Conservation (phyloP, 148 eudicot genomes). For the Oxyria digyna region DNA sequence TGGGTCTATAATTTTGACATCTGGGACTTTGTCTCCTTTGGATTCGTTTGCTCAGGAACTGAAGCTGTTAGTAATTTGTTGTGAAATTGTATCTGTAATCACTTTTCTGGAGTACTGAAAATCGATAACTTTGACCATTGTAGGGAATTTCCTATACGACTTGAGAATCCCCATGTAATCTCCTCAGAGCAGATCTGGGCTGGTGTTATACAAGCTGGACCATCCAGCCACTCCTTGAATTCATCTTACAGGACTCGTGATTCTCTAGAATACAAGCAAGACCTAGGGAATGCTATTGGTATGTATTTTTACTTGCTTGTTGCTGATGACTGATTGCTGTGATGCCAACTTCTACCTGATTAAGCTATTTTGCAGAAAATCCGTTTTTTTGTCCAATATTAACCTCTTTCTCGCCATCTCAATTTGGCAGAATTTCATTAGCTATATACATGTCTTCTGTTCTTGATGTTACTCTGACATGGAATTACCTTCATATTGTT, state of each 20-base stretch:
- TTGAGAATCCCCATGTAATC: constrained; percentile 98
- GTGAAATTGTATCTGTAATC: constrained; percentile 6
- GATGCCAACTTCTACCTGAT: neutral
- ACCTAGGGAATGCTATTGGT: constrained; percentile 97
- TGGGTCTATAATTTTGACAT: constrained; percentile 92
- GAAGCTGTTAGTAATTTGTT: constrained; percentile 56
- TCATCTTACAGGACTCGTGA: constrained; percentile 84
- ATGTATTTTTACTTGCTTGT: constrained; percentile 11
- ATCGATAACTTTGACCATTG: constrained; percentile 7
- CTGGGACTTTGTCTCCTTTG: constrained; percentile 96
- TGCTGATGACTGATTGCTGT: neutral
- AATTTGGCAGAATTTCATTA: neutral
- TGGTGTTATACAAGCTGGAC: constrained; percentile 79
- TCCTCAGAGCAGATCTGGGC: constrained; percentile 87
- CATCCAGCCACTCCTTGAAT: constrained; percentile 81
- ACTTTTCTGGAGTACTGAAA: neutral
- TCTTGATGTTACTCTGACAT: neutral
- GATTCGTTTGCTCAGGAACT: constrained; percentile 95
- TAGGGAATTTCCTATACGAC: constrained; percentile 82
- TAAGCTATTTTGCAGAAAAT: neutral
- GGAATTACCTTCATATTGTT: neutral
- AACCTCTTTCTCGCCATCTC: neutral
- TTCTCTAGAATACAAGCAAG: constrained; percentile 65
- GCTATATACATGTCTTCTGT: neutral
- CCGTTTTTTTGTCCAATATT: neutral